Evolutionary conservation across 1,284 basidiomycete species (phyloP).

Genomic region (Phellopilus nigrolimitatus): DNA sequence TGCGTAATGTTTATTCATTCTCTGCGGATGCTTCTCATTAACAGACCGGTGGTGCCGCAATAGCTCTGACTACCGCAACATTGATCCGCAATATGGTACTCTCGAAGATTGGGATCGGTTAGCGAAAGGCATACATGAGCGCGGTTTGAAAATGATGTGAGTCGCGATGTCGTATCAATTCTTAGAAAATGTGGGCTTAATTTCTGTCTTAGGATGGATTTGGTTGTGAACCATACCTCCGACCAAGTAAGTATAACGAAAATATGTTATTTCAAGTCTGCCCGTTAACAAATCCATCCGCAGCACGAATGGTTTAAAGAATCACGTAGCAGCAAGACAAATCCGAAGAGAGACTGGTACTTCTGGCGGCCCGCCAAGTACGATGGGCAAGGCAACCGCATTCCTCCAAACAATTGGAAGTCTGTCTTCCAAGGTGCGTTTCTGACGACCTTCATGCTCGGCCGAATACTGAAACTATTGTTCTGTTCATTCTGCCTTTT

Average conservation of each 20-base stretch:
- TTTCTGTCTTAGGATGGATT: constrained; percentile 52
- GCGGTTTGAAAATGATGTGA: constrained; percentile 69
- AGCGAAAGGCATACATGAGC: constrained; percentile 51
- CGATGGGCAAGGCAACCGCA: constrained; percentile 46
- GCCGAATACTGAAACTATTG: neutral
- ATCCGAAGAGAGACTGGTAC: constrained; percentile 69
- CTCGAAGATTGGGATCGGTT: constrained; percentile 70
- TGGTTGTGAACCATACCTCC: constrained; percentile 79
- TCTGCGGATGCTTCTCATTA: neutral
- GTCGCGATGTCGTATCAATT: constrained; percentile 24
- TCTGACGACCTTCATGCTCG: too few relatives aligned
- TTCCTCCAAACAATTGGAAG: constrained; percentile 73
- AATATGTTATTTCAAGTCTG: too few relatives aligned
- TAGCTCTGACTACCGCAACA: constrained; percentile 66
- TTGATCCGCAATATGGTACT: constrained; percentile 71
- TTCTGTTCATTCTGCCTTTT: neutral
- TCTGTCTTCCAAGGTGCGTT: constrained; percentile 56
- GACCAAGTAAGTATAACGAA: constrained; percentile 59
- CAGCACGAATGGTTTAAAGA: constrained; percentile 75
- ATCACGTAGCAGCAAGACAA: constrained; percentile 53
- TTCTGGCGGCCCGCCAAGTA: constrained; percentile 66
- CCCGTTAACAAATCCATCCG: too few relatives aligned
- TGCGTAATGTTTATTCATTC: constrained; percentile 25
- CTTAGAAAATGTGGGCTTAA: constrained; percentile 9
- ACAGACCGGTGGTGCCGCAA: constrained; percentile 11